Percentiles rank a stretch among this genome's conserved stretches.
Evolutionary conservation across 768 basidiomycete species (phyloP).

Genomic region (Melanogaster broomeanus): DNA sequence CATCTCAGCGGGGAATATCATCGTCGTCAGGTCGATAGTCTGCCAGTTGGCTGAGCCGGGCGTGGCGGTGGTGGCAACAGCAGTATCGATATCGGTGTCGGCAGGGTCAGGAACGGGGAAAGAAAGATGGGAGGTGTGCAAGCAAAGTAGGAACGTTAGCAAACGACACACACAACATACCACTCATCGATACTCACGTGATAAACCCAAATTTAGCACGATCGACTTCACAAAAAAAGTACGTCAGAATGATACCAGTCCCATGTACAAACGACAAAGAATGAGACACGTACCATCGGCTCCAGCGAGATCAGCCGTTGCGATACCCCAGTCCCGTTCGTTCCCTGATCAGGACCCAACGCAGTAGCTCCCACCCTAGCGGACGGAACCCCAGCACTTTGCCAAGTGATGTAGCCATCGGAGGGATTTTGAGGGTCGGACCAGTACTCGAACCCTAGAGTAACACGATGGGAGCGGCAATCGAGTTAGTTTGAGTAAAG

Average conservation of each 20-base stretch:
- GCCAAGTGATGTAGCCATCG: slow-evolving; percentile 77
- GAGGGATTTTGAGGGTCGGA: slow-evolving; percentile 52
- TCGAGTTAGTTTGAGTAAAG: too few relatives aligned
- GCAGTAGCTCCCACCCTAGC: slow-evolving; percentile 54
- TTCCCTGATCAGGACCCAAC: slow-evolving; percentile 44
- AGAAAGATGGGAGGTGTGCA: too few relatives aligned
- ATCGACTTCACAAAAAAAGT: slow-evolving; percentile 47
- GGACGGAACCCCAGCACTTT: slow-evolving; percentile 54
- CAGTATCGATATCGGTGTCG: too few relatives aligned
- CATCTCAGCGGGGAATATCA: slow-evolving; percentile 53
- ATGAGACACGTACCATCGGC: slow-evolving; percentile 39
- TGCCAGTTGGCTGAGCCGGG: slow-evolving; percentile 62
- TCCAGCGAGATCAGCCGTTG: slow-evolving; percentile 60
- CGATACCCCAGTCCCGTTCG: slow-evolving; percentile 48
- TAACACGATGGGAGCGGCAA: too few relatives aligned
- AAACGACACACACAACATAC: background rate
- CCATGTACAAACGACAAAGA: background rate
- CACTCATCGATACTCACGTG: slow-evolving; percentile 36
- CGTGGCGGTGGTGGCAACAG: background rate
- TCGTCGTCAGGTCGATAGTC: slow-evolving; percentile 43
- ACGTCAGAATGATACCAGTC: too few relatives aligned
- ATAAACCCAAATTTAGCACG: slow-evolving; percentile 64
- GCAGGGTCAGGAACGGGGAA: too few relatives aligned
- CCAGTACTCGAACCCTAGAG: slow-evolving; percentile 74
- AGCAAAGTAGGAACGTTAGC: too few relatives aligned